Conservation (phyloP, 1,284 basidiomycete genomes). For the Mycosarcoma maydis region DNA sequence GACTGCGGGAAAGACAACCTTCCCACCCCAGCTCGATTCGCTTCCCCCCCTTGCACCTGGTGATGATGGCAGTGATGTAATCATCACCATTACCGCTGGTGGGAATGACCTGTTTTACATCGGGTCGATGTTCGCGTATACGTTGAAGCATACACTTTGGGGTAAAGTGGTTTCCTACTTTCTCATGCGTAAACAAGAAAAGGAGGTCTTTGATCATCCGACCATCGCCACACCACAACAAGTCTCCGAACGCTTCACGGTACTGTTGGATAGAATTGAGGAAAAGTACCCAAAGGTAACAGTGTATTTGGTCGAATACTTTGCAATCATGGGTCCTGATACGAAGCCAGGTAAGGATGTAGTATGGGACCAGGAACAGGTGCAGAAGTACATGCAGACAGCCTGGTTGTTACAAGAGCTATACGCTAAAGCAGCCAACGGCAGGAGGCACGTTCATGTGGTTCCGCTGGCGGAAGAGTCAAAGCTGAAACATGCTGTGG, state of each 20-base stretch:
- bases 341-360: constrained; percentile 11
- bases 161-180: constrained; percentile 9
- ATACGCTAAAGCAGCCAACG: constrained; percentile 14
- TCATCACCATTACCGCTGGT: constrained; percentile 24
- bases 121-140: constrained; percentile 25
- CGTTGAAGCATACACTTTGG: constrained; percentile 22
- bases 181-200: constrained; percentile 4
- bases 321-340: constrained; percentile 23
- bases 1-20: constrained; percentile 10
- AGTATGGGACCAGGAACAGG: constrained; percentile 8
- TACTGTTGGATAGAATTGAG: constrained; percentile 10
- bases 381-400: constrained; percentile 7
- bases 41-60: background rate
- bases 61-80: constrained; percentile 14
- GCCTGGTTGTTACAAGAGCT: constrained; percentile 13
- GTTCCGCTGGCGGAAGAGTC: constrained; percentile 17
- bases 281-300: constrained; percentile 12
- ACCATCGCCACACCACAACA: constrained; percentile 11
- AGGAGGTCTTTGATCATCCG: constrained; percentile 1
- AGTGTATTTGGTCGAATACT: constrained; percentile 30
- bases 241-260: constrained; percentile 10
- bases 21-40: constrained; percentile 17
- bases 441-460: constrained; percentile 7
- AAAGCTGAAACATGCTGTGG: constrained; percentile 10
- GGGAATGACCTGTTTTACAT: constrained; percentile 40